Evolutionary conservation across 768 basidiomycete genomes (phyloP), one percentile per base, ranked within the genome.

Genomic region (Hydnomerulius pinastri): DNA sequence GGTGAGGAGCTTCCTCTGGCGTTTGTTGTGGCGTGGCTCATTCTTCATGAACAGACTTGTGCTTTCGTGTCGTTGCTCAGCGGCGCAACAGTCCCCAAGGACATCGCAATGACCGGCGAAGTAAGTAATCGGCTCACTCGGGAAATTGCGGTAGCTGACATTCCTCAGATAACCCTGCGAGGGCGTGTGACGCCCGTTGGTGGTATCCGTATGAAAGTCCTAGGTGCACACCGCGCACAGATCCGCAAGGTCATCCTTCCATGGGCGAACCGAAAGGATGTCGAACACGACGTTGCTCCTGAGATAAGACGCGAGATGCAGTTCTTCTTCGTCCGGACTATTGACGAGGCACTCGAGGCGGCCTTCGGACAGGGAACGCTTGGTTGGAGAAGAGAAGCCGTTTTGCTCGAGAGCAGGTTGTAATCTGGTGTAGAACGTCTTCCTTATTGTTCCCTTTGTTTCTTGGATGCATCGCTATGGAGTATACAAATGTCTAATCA

Each of bases 21-120:
- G 7, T 27, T 7, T 21, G 25, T 33, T 15, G 2, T n/a, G 37
- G 20, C 33, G n/a, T 51, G 27, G 32, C 48, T 58, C 35, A 56
- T 5, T 21, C 5, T 20, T 23, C 4, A 23, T 25, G 46, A 46
- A 9, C 46, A 90, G 83, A 83, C 84, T 2, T 89, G 92, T 59
- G 93, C 94, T 4, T 81, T 97, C 46, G 86, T 95, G 13, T 93
- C 92, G 4, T 73, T 95, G 12, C 72, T 96, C 21, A 90, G 86
- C 0, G 89, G 88, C 0, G 81, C 83, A 10, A 82, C 81, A 44
- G 84, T 92, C 5, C 82, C 88, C 4, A 75, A 82, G 15, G 77
- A 84, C 55, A 73, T 86, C 15, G 93, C 93, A 1, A 90, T 96
- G 86, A 96, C 94, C 0, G 94, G 94, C 45, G 94, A 96, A 78